phyloP scores from a whole-genome alignment of 2,329 filamentous ascomycete species.

The Alternaria sp. region DNA sequence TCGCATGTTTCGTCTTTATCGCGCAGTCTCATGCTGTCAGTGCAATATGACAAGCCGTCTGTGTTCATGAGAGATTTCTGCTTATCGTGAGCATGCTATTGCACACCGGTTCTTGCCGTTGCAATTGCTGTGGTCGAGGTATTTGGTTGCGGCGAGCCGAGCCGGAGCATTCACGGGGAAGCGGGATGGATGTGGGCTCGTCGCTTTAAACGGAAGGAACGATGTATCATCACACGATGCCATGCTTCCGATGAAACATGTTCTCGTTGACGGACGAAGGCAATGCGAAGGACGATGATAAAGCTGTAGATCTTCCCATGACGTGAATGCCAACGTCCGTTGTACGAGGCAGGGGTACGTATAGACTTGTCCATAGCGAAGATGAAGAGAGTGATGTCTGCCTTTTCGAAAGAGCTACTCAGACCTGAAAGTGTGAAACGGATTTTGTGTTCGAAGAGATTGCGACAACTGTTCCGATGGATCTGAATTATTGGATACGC shows the following conservation, averaged over 20 bases:
- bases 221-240: not conserved
- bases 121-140: not conserved
- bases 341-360: not conserved
- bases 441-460: not conserved
- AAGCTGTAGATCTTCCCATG: not conserved
- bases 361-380: not conserved
- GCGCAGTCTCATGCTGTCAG: not conserved
- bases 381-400: not conserved
- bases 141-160: not conserved
- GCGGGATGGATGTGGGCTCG: not conserved
- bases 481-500: not conserved
- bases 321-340: not conserved
- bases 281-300: not conserved
- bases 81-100: not conserved
- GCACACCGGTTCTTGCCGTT: not conserved
- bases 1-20: not conserved
- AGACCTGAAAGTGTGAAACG: not conserved
- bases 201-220: not conserved
- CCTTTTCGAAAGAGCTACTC: not conserved
- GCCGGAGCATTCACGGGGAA: not conserved
- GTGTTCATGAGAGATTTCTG: not conserved
- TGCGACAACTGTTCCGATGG: fast-evolving
- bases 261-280: not conserved
- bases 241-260: no score
- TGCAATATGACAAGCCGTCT: no score